Evolutionary conservation across 2,329 filamentous ascomycete species (phyloP).

Genomic region (Fusarium drepaniforme): DNA sequence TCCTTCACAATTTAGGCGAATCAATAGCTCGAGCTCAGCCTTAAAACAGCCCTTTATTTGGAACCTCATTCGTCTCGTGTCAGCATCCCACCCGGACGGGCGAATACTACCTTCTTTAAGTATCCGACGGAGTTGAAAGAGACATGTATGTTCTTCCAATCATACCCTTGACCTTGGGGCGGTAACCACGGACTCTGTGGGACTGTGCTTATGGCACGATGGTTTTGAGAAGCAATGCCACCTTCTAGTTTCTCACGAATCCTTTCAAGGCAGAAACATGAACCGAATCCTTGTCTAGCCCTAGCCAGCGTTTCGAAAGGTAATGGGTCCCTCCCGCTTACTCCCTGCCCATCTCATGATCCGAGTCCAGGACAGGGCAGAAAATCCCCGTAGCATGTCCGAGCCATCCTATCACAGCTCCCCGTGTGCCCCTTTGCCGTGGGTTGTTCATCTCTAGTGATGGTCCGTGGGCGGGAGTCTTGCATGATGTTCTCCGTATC

Average conservation of each 20-base stretch:
- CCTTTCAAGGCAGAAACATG: background rate
- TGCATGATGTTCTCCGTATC: background rate
- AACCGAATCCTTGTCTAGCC: slow-evolving; percentile 1
- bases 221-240: background rate
- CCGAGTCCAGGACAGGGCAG: slow-evolving; percentile 1
- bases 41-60: background rate
- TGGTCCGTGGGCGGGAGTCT: background rate
- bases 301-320: slow-evolving; percentile 26
- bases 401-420: slow-evolving; percentile 15
- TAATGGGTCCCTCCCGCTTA: slow-evolving; percentile 25
- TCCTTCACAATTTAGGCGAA: background rate
- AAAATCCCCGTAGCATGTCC: slow-evolving; percentile 12
- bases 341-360: slow-evolving; percentile 10
- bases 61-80: background rate
- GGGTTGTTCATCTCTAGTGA: slow-evolving; percentile 8
- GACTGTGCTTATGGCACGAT: slow-evolving; percentile 2
- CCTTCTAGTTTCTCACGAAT: background rate
- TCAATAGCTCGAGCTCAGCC: background rate
- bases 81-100: background rate
- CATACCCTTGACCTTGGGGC: slow-evolving; percentile 7
- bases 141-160: background rate
- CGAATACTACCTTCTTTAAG: slow-evolving; percentile 6
- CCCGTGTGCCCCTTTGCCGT: background rate
- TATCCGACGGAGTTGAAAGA: background rate
- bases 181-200: background rate